Base-by-base conservation (phyloP, 176 grass and related monocot genomes). In the Paspalum notatum region DNA sequence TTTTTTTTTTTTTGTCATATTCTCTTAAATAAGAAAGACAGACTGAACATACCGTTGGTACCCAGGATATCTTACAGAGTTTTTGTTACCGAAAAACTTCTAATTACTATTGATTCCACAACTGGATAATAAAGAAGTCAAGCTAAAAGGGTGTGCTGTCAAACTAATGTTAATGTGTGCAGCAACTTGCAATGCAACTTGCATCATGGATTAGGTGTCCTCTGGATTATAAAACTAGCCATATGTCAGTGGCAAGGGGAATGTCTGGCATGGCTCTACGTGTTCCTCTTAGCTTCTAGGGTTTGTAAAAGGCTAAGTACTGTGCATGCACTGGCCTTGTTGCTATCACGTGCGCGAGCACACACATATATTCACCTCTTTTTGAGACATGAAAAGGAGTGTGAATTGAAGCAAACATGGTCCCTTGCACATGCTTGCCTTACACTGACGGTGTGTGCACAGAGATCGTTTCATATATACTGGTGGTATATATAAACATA, bases 111-210 rank as follows among this genome's bases (percentile, higher is more conserved):
- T n/a, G n/a, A n/a, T n/a, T n/a, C n/a, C n/a, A n/a, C n/a, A n/a
- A n/a, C n/a, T n/a, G n/a, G n/a, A n/a, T n/a, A n/a, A n/a, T n/a
- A n/a, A n/a, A n/a, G n/a, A n/a, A n/a, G n/a, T n/a, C n/a, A n/a
- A n/a, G n/a, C n/a, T n/a, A n/a, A 62, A 80, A 37, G 45, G 26
- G 45, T 72, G 61, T 72, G 75, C 57, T 47, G 22, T 6, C 45
- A 17, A 80, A 25, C 52, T 12, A 80, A 84, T 84, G 87, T 8
- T 80, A 46, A 84, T 56, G 5, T 22, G 42, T 74, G 27, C 77
- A 77, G 57, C 87, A 89, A 85, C 48, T 89, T 89, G 87, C n/a
- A 58, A 65, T 68, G 26, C 82, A 71, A 82, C 76, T 81, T 81
- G 78, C 87, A 64, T 72, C 82, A 72, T 59, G 9, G 57, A 58